Base-by-base conservation (phyloP, 768 basidiomycete species). In the Psilocybe tampanensis region DNA sequence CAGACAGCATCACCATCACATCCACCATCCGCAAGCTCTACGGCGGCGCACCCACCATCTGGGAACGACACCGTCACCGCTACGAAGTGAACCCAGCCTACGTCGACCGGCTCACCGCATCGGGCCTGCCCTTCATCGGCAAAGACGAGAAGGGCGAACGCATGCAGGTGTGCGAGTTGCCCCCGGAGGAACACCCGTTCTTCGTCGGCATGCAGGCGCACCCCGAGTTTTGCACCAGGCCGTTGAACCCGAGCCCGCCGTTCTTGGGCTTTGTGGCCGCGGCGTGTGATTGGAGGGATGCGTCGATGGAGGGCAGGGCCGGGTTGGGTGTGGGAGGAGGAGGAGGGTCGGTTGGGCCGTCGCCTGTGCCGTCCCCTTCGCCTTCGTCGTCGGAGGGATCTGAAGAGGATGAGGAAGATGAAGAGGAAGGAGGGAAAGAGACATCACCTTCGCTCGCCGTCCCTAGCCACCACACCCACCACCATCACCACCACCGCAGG, bases 141-240 rank as follows among this genome's bases (percentile, higher is more conserved):
- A 94, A 90, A 76, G 96, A 98, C 72, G 96, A 97, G 75, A 86
- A 88, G 64, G 94, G 95, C 13, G 94, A 98, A 78, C 81, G 97
- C 52, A 99, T 99, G 97, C 97, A 99, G 76, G 84, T 95, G 54
- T 78, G 95, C 56, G 97, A 99, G 74, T 76, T 98, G 42, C 81
- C 76, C 62, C 85, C 93, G 94, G 60, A 55, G 87, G 95, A 92
- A 63, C 97, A 99, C 72, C 92, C 94, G 2, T 99, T 85, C 80
- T 98, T 95, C 69, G 76, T 96, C 43, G 97, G 86, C 21, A 79
- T 99, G 43, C 97, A 99, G 76, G 93, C 97, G 1, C 97, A 99
- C 67, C 97, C 97, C 0, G 97, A 99, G 73, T 95, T 99, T 76
- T 98, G 96, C 78, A 95, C 97, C 21, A 88, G 97, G 24, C 97